Evolutionary conservation across 192 early-diverging fungal genomes (phyloP).

Genomic region (Coemansia sp.): DNA sequence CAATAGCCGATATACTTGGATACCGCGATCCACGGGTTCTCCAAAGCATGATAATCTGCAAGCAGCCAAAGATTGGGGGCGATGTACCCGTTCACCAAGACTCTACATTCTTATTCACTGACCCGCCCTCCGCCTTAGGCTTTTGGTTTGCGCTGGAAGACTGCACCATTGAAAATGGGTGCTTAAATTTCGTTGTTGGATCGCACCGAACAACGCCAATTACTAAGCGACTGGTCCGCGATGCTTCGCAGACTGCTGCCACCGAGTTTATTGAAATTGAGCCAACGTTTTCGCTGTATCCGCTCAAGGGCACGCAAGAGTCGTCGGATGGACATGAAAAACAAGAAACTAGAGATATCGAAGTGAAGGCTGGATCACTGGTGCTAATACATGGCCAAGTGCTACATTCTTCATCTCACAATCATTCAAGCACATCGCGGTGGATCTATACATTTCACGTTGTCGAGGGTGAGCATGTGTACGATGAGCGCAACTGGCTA

Average conservation of each 20-base stretch:
- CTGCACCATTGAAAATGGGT: constrained; percentile 83
- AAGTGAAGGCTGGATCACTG: constrained; percentile 60
- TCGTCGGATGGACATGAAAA: not conserved
- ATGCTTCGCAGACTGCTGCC: not conserved
- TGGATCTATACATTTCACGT: constrained; percentile 96
- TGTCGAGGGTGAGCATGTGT: constrained; percentile 72
- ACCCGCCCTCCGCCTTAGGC: constrained; percentile 78
- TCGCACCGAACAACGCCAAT: constrained; percentile 67
- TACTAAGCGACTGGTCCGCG: constrained; percentile 41
- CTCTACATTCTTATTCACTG: constrained; percentile 87
- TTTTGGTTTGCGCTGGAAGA: constrained; percentile 95
- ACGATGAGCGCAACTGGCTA: constrained; percentile 82
- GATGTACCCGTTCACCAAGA: constrained; percentile 87
- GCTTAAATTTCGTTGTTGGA: constrained; percentile 79
- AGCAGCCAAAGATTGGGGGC: constrained; percentile 63
- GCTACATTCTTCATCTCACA: constrained; percentile 80
- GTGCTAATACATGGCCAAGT: constrained; percentile 90
- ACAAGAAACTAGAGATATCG: constrained; percentile 10
- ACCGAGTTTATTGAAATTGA: constrained; percentile 41
- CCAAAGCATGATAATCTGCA: constrained; percentile 93
- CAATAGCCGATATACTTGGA: constrained; percentile 60
- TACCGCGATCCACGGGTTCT: constrained; percentile 72
- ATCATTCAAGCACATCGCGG: constrained; percentile 71
- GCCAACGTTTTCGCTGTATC: constrained; percentile 19
- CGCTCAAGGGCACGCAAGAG: not conserved